These are phyloP conservation scores for Metschnikowia sp. DNA, from an alignment of 805 yeast species.

Conservation along the genomic window DNA sequence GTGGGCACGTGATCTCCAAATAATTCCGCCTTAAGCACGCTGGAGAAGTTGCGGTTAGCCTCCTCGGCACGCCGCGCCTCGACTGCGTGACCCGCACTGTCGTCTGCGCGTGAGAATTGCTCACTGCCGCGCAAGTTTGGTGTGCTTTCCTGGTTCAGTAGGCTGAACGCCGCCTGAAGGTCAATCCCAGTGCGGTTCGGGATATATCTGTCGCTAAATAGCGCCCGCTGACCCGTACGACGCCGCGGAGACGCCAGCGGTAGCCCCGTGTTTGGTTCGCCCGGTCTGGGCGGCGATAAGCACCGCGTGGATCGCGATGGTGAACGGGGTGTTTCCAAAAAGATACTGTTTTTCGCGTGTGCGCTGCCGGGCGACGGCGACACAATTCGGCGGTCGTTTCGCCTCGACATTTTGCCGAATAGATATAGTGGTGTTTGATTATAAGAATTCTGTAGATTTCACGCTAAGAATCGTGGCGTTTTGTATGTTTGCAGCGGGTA, in stretches of 20 bases:
- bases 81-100: slow-evolving; percentile 51
- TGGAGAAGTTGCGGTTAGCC: slow-evolving; percentile 82
- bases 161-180: slow-evolving; percentile 77
- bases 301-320: slow-evolving; percentile 41
- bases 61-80: slow-evolving; percentile 71
- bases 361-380: slow-evolving; percentile 5
- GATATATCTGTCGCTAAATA: slow-evolving; percentile 80
- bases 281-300: slow-evolving; percentile 36
- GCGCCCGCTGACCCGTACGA: slow-evolving; percentile 43
- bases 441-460: no score
- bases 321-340: slow-evolving; percentile 35
- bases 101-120: neutral
- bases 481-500: no score
- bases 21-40: slow-evolving; percentile 81
- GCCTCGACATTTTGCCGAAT: slow-evolving; percentile 1
- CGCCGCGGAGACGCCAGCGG: slow-evolving; percentile 45
- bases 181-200: slow-evolving; percentile 87
- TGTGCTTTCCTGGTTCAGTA: slow-evolving; percentile 44
- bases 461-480: no score
- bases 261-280: slow-evolving; percentile 20
- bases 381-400: neutral
- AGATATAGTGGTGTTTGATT: no score
- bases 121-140: slow-evolving; percentile 21
- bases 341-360: neutral
- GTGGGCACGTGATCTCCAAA: slow-evolving; percentile 82